A percentile compares a stretch with the other conserved stretches of the same genome.
These are phyloP conservation scores for Pholiota adiposa DNA, from an alignment of 1,284 basidiomycete genomes.

Conservation along the genomic window DNA sequence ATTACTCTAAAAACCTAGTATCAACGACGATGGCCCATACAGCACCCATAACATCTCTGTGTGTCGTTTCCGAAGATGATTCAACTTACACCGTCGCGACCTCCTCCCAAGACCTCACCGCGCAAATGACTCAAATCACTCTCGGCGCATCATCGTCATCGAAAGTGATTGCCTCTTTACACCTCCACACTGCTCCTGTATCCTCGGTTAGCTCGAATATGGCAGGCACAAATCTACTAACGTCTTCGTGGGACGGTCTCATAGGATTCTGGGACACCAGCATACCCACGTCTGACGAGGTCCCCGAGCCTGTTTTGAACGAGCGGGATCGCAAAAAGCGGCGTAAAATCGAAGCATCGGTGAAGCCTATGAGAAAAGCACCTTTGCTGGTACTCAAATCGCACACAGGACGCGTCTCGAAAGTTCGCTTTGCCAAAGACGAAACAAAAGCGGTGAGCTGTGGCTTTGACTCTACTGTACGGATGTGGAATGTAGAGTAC, in stretches of 20 bases:
- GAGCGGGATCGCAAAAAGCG: constrained; percentile 57
- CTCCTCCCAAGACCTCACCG: constrained; percentile 84
- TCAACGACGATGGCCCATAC: constrained; percentile 56
- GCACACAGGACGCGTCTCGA: constrained; percentile 75
- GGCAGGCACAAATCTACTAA: constrained; percentile 65
- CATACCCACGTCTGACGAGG: constrained; percentile 66
- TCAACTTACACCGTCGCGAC: constrained; percentile 65
- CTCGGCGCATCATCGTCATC: constrained; percentile 32
- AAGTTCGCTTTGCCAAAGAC: constrained; percentile 51
- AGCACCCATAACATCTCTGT: constrained; percentile 77
- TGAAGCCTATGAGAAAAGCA: constrained; percentile 55
- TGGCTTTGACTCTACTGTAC: constrained; percentile 78
- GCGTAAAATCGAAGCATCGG: constrained; percentile 28
- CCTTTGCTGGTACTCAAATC: constrained; percentile 72
- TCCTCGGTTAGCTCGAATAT: constrained; percentile 65
- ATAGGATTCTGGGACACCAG: constrained; percentile 80
- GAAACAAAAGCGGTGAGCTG: constrained; percentile 61
- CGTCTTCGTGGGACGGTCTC: constrained; percentile 79
- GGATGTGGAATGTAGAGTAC: constrained; percentile 73
- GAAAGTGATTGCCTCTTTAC: constrained; percentile 61
- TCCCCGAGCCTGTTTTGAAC: constrained; percentile 38
- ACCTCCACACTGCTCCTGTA: constrained; percentile 77
- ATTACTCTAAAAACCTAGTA: constrained; percentile 64
- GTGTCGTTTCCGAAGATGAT: constrained; percentile 49
- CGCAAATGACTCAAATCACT: constrained; percentile 62